Percentiles rank a stretch among this genome's conserved stretches.
These are phyloP conservation scores for Micractinium sp. DNA, from an alignment of 139 green algal genomes.

Conservation along the genomic window DNA sequence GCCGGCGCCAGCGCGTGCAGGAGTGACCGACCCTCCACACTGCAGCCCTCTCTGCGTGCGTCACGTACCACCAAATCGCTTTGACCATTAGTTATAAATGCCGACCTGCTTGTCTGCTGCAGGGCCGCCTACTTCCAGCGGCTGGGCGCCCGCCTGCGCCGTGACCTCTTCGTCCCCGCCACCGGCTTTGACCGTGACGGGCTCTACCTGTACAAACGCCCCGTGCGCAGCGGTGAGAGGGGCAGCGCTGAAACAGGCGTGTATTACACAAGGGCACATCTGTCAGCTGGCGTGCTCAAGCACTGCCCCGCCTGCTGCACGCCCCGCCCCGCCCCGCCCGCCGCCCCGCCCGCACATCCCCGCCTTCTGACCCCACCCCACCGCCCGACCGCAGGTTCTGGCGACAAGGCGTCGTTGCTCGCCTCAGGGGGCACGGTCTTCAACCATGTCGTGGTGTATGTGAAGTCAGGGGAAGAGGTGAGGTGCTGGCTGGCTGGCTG, in stretches of 20 bases:
- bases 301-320: background rate
- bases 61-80: no score
- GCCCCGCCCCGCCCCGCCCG: background rate
- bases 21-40: no score
- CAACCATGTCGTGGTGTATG: conserved; percentile 54
- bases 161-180: background rate
- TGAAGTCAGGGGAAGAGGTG: conserved; percentile 35
- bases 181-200: conserved; percentile 38
- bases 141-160: conserved; percentile 4
- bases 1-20: background rate
- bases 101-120: background rate
- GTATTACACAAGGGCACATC: background rate
- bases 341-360: background rate
- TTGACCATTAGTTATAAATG: no score
- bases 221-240: conserved; percentile 29
- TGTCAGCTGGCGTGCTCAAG: background rate
- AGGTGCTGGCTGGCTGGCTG: background rate
- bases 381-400: background rate
- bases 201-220: conserved; percentile 58
- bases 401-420: conserved; percentile 26
- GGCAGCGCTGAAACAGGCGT: background rate
- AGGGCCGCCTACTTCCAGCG: conserved; percentile 14
- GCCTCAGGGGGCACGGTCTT: conserved; percentile 50
- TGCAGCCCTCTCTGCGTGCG: no score
- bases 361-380: background rate